Evolutionary conservation across 257 asterid species (phyloP).

Genomic region (Solanum paucissectum): DNA sequence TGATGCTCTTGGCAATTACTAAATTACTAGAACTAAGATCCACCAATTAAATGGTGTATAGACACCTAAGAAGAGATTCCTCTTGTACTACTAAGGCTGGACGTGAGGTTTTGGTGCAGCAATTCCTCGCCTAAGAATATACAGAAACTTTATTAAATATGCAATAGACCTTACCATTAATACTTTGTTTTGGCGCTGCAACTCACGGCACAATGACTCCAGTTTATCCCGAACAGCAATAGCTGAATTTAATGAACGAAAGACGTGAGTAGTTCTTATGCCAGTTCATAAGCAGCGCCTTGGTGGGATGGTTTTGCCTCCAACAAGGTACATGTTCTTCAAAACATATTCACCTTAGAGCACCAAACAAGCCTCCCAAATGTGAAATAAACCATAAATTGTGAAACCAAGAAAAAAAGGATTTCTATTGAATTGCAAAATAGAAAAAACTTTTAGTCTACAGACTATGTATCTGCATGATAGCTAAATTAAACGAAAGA

Average conservation of each 20-base stretch:
- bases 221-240: conserved; percentile 84
- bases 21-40: not conserved
- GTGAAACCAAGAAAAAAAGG: not conserved
- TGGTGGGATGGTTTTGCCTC: not conserved
- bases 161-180: conserved; percentile 50
- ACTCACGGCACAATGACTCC: conserved; percentile 94
- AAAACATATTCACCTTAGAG: not conserved
- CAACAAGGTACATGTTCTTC: not conserved
- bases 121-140: not conserved
- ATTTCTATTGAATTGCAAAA: not conserved
- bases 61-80: not conserved
- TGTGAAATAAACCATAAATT: not conserved
- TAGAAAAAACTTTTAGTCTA: not conserved
- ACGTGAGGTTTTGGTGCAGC: not conserved
- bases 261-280: not conserved
- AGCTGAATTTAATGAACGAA: conserved; percentile 43
- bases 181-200: conserved; percentile 90
- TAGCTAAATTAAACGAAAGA: conserved; percentile 39
- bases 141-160: not conserved
- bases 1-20: not conserved
- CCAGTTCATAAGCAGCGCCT: not conserved
- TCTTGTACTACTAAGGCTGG: not conserved
- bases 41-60: not conserved
- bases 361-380: not conserved
- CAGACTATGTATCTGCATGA: not conserved